Evolutionary conservation across 306 rosid species (phyloP).

Genomic region (Prunus davidiana): DNA sequence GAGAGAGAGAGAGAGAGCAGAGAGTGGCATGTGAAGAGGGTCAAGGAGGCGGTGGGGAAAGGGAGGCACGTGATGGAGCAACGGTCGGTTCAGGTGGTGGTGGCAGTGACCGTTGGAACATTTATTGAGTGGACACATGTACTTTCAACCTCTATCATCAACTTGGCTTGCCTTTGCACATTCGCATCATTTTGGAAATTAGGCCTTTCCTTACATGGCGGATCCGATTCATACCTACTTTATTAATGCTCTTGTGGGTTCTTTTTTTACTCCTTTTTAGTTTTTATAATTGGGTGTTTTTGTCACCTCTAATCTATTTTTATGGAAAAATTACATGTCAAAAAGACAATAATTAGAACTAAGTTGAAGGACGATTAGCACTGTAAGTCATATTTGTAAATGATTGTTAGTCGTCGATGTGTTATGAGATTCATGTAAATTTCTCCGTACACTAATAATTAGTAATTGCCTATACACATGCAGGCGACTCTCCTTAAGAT

Average conservation of each 20-base stretch:
- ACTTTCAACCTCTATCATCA: background rate
- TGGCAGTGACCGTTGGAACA: conserved; percentile 47
- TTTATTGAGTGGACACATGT: conserved; percentile 9
- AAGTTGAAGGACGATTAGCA: no score
- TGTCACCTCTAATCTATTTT: no score
- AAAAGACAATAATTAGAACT: no score
- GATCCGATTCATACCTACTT: background rate
- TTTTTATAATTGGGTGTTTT: background rate
- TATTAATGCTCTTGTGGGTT: background rate
- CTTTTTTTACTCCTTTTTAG: background rate
- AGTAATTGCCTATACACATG: no score
- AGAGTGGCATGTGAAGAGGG: conserved; percentile 15
- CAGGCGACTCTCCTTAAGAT: no score
- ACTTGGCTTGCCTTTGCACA: background rate
- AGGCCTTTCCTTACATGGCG: background rate
- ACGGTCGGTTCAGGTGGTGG: conserved; percentile 29
- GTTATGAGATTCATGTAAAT: no score
- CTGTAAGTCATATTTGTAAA: no score
- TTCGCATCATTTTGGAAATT: background rate
- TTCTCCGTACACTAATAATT: no score
- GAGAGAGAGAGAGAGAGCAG: no score
- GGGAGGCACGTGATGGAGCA: conserved; percentile 27
- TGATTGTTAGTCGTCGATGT: no score
- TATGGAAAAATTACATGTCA: no score
- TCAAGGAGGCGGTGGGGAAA: conserved; percentile 14